Evolutionary conservation across 2,329 filamentous ascomycete genomes (phyloP).

Genomic region (Microcyclosporella mali): DNA sequence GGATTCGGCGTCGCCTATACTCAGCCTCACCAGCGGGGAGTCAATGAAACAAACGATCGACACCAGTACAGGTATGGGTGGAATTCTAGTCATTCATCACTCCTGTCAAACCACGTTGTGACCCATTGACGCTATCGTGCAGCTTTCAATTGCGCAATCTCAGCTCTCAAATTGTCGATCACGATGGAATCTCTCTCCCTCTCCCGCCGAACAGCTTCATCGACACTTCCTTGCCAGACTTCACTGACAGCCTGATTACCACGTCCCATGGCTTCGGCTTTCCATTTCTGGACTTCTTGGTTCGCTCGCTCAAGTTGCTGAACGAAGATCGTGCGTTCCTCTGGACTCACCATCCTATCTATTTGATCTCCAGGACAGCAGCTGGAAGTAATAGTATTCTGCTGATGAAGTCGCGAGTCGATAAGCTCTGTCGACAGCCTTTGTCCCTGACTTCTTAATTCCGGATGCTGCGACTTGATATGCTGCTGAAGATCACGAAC

Average conservation of each 20-base stretch:
- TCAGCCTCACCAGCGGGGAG: too few species aligned
- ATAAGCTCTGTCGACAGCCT: slow-evolving; percentile 1
- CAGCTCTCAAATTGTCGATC: slow-evolving; percentile 11
- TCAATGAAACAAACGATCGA: too few species aligned
- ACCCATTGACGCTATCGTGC: too few species aligned
- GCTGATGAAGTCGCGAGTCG: not conserved
- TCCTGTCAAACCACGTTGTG: too few species aligned
- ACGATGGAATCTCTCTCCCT: slow-evolving; percentile 18
- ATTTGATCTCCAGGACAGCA: too few species aligned
- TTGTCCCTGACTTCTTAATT: slow-evolving; percentile 3
- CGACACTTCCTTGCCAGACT: slow-evolving; percentile 19
- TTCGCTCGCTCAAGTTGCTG: slow-evolving; percentile 16
- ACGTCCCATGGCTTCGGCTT: slow-evolving; percentile 12
- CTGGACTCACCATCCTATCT: too few species aligned
- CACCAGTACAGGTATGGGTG: too few species aligned
- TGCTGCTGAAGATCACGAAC: slow-evolving; percentile 4
- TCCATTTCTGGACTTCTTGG: slow-evolving; percentile 9
- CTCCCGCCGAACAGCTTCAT: slow-evolving; percentile 21
- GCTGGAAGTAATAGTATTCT: not conserved
- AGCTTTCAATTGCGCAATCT: slow-evolving; percentile 9
- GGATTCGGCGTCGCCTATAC: too few species aligned
- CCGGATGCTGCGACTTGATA: slow-evolving; percentile 3
- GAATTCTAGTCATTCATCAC: too few species aligned
- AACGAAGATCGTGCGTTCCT: slow-evolving; percentile 14
- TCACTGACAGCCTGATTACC: slow-evolving; percentile 12